Evolutionary conservation across 208 protist genomes (phyloP).

Genomic region (Leishmania aethiopica): DNA sequence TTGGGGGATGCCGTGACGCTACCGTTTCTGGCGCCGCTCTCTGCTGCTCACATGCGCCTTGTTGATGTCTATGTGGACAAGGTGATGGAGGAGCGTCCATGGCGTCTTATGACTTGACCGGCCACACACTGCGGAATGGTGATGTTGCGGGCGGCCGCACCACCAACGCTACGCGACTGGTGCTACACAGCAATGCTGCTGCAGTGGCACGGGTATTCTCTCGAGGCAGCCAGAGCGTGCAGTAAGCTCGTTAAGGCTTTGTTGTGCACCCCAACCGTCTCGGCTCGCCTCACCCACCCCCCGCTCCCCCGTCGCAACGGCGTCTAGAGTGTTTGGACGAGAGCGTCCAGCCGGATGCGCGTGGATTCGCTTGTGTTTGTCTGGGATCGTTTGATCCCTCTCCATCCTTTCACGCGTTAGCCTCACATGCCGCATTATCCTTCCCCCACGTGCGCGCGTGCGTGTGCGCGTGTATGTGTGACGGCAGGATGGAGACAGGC

Average conservation of each 20-base stretch:
- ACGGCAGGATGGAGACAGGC: too few relatives aligned
- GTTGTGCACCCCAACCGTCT: background rate
- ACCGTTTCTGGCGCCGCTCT: constrained; percentile 50
- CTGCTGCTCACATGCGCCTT: constrained; percentile 54
- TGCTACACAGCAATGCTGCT: background rate
- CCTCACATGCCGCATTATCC: background rate
- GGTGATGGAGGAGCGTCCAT: background rate
- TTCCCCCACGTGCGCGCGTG: background rate
- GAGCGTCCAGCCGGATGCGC: background rate
- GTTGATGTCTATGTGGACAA: constrained; percentile 57
- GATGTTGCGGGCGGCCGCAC: background rate
- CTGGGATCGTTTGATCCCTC: background rate
- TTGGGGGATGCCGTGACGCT: constrained; percentile 37
- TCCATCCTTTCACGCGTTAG: background rate
- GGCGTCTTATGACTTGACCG: background rate
- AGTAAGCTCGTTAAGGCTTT: background rate
- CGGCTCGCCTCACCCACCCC: too few relatives aligned
- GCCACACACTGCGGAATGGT: background rate
- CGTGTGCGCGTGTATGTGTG: too few relatives aligned
- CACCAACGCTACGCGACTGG: background rate
- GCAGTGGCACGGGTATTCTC: background rate
- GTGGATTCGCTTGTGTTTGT: background rate
- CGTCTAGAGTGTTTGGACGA: background rate
- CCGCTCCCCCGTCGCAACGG: background rate
- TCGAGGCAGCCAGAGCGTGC: background rate